Base-by-base conservation (phyloP, 1,284 basidiomycete genomes). In the Sporisorium graminicola region DNA sequence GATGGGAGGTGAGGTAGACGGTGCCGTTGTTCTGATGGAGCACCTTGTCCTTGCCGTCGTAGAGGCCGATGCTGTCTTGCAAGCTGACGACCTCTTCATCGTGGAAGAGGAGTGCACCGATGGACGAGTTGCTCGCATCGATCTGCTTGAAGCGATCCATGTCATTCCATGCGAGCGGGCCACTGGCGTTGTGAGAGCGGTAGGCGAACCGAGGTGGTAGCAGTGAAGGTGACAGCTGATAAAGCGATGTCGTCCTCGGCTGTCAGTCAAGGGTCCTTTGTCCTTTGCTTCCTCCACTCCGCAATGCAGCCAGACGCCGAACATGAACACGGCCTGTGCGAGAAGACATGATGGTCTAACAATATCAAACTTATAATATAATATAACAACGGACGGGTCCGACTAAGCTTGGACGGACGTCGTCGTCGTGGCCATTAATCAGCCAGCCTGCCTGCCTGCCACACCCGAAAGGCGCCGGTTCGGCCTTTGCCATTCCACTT, bases 1-100 rank as follows among this genome's bases (percentile, higher is more conserved):
- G 91, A 85, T 97, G 94, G 0, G 91, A 92, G 0, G 95, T 94
- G 26, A 94, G 88, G 82, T 93, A 89, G 2, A 93, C 86, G 0
- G 89, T 90, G 31, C 94, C 93, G 56, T 89, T 86, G 86, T 92
- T 90, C 86, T 94, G 90, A 54, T 89, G 87, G 47, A 90, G 87
- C 22, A 92, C 88, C 87, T 98, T 98, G 87, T 93, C 91, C 74
- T 90, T 89, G 61, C 94, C 80, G 44, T 83, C 79, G 63, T 85
- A 85, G 18, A 85, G 67, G 22, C 84, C 84, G 49, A 85, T 80
- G 55, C 74, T 65, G 16, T 60, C 74, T 57, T 80, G 80, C 52
- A 78, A 63, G 29, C 76, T 75, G 50, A 82, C 52, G 24, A 84
- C 74, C 55, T 81, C 75, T 72, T 85, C 84, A 46, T 77, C 72